Evolutionary conservation across 306 rosid species (phyloP).

Genomic region (Cucurbita pepo): DNA sequence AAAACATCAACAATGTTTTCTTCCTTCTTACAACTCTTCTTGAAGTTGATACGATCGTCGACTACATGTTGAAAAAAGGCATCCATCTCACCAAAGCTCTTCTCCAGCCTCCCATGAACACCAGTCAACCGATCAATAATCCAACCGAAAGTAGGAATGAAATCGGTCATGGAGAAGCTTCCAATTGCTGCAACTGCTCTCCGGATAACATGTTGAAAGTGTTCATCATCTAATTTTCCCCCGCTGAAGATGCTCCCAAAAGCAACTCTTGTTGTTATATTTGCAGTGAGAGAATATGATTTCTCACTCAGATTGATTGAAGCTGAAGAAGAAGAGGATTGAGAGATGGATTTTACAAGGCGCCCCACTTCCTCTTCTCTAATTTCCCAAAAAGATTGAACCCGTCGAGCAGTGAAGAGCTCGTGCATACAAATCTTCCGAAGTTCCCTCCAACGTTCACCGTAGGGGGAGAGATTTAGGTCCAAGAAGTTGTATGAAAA

Average conservation of each 20-base stretch:
- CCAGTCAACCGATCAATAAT: constrained; percentile 22
- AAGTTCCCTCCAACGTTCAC: neutral
- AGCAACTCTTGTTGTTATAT: neutral
- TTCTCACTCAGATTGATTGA: constrained; percentile 4
- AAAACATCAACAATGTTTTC: constrained; percentile 18
- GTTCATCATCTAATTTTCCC: neutral
- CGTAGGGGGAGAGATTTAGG: constrained; percentile 6
- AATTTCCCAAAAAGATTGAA: constrained; percentile 13
- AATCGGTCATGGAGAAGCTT: constrained; percentile 12
- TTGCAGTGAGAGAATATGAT: neutral
- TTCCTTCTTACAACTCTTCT: neutral
- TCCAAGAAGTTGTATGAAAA: constrained; percentile 10
- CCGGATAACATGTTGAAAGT: neutral
- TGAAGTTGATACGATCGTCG: constrained; percentile 9
- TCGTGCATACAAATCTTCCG: neutral
- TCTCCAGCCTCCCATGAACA: constrained; percentile 12
- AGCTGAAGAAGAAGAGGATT: neutral
- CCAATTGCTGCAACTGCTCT: constrained; percentile 11
- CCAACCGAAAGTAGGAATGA: constrained; percentile 17
- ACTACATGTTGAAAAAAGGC: constrained; percentile 23
- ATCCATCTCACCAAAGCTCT: constrained; percentile 25
- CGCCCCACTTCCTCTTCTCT: constrained; percentile 19
- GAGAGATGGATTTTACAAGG: neutral
- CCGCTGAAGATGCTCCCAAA: constrained; percentile 9
- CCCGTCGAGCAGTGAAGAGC: constrained; percentile 19